Percentiles rank a stretch among this genome's conserved stretches.
phyloP scores from a whole-genome alignment of 345 rosid species.

The Rhodamnia rubescens region DNA sequence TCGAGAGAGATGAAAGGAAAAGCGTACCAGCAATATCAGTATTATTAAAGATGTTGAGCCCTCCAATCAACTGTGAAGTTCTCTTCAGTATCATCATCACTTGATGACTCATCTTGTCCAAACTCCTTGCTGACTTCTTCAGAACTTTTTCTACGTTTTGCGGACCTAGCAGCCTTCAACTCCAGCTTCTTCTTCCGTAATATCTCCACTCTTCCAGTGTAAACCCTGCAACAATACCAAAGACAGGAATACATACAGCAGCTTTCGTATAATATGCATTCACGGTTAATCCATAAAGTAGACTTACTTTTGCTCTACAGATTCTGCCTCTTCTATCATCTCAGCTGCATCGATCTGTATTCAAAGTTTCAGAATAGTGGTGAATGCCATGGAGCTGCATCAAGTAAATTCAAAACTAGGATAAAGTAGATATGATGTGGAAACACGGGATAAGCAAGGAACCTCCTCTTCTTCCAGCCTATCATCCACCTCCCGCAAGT shows the following conservation, averaged over 20 bases:
- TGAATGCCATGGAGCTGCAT: background rate
- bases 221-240: slow-evolving; percentile 24
- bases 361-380: background rate
- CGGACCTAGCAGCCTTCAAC: slow-evolving; percentile 44
- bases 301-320: slow-evolving; percentile 78
- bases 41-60: slow-evolving; percentile 77
- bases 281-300: background rate
- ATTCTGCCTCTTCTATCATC: slow-evolving; percentile 73
- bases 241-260: background rate
- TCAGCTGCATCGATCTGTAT: slow-evolving; percentile 95
- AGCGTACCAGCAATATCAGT: background rate
- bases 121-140: slow-evolving; percentile 20
- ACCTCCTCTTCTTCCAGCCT: slow-evolving; percentile 99
- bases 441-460: background rate
- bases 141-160: slow-evolving; percentile 37
- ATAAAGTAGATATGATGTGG: background rate
- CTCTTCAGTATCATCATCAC: slow-evolving; percentile 54
- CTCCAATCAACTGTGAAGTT: slow-evolving; percentile 86
- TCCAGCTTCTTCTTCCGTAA: slow-evolving; percentile 64
- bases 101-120: slow-evolving; percentile 37
- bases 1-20: background rate
- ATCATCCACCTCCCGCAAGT: slow-evolving; percentile 74
- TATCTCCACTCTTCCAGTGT: slow-evolving; percentile 52
- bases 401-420: background rate
- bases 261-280: background rate